Base-by-base conservation (phyloP, 1,284 basidiomycete species). In the Cryptococcus sp. region DNA sequence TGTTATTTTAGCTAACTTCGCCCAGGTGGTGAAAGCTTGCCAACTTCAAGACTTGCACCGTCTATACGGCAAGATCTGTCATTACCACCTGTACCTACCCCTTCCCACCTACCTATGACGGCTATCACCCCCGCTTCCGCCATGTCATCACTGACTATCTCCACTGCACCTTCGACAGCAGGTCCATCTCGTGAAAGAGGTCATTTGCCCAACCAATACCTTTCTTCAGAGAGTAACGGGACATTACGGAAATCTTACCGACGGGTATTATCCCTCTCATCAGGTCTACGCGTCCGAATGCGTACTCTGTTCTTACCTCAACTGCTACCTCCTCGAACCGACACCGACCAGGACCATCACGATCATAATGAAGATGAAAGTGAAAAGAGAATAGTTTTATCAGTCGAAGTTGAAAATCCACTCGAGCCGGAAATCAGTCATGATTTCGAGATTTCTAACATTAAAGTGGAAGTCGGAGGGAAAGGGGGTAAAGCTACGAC, bases 241-340 rank as follows among this genome's bases (percentile, higher is more conserved):
- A 87, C 88, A 0, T 76, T 94, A 10, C 85, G 88, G 48, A 91
- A 90, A 72, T 89, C 89, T 1, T 92, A 85, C 73, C 82, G 90
- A n/a, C 86, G 87, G 63, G 85, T 87, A 0, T 73, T 94, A 13
- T 79, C 80, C 46, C 86, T 88, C 0, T 84, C 86, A 3, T 88
- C 88, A 13, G 90, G 89, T 1, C 87, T 94, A 71, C 82, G 84
- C 31, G 87, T 94, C 15, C 84, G 90, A 36, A 92, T 93, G 89
- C 83, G 89, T 23, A 91, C 89, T 0, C 84, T 90, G 5, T 89
- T 91, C 63, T 84, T 92, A 2, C 90, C 90, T 0, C 86, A 89
- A 64, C 83, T 91, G 15, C 79, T 71, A 8, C 60, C 64, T 53
- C 77, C 83, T 11, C 67, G 66, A 32, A 59, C 67, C 35, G 62